phyloP scores from a whole-genome alignment of 1,284 basidiomycete species.

The Heimioporus retisporus region DNA sequence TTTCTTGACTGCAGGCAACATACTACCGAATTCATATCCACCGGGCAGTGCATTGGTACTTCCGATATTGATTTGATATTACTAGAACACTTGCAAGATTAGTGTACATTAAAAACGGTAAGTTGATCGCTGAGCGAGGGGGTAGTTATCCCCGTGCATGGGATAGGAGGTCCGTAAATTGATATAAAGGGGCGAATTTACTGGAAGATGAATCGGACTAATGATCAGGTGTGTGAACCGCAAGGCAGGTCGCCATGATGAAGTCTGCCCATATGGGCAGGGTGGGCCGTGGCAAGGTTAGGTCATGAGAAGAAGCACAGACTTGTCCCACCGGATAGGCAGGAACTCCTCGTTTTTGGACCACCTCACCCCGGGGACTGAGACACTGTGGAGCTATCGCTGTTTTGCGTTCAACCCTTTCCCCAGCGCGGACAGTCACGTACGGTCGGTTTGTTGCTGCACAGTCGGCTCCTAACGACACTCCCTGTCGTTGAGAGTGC shows the following conservation, averaged over 20 bases:
- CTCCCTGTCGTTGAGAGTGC: conserved; percentile 32
- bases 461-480: conserved; percentile 36
- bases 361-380: conserved; percentile 29
- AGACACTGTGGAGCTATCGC: conserved; percentile 33
- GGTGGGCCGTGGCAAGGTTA: conserved; percentile 24
- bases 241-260: conserved; percentile 42
- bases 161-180: neutral
- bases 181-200: neutral
- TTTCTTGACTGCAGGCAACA: neutral
- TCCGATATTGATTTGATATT: neutral
- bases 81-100: conserved; percentile 1
- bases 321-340: conserved; percentile 39
- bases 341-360: conserved; percentile 44
- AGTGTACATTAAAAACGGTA: conserved; percentile 13
- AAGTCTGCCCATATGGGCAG: conserved; percentile 39
- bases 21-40: neutral
- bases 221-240: conserved; percentile 42
- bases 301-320: neutral
- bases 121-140: neutral
- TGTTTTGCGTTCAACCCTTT: neutral
- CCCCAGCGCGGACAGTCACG: neutral
- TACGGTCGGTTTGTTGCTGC: conserved; percentile 33
- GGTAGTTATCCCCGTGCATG: neutral
- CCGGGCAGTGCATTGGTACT: neutral
- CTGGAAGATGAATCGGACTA: conserved; percentile 14